Evolutionary conservation across 2,329 filamentous ascomycete genomes (phyloP), one percentile per base, ranked within the genome.

Genomic region (Xenoacremonium recifei): DNA sequence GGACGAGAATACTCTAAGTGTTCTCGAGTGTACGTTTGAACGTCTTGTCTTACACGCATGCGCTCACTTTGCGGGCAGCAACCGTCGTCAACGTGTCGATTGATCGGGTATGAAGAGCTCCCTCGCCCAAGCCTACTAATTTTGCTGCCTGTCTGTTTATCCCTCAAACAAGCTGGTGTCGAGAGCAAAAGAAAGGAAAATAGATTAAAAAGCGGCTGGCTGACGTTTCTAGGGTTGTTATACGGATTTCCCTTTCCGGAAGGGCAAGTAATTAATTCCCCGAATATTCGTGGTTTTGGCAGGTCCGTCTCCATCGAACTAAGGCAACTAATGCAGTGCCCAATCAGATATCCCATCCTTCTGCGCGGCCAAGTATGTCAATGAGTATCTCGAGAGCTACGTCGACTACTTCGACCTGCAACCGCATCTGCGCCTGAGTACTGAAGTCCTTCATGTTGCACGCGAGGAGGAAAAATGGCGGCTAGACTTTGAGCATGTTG

Each of bases 161-260:
- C n/a, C n/a, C n/a, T n/a, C n/a, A n/a, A n/a, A n/a, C n/a, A n/a
- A n/a, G n/a, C n/a, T n/a, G n/a, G n/a, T n/a, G n/a, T n/a, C n/a
- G n/a, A n/a, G n/a, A n/a, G n/a, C n/a, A n/a, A n/a, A n/a, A n/a
- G n/a, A n/a, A n/a, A n/a, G n/a, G n/a, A n/a, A 39, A 12, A 18
- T 13, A 21, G 18, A 21, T 12, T 32, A 15, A 13, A 15, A n/a
- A 15, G 23, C 35, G 36, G 18, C 19, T 27, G 21, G 30, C 42
- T 50, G 30, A 50, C 39, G 25, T 45, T 43, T 39, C 30, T 47
- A 64, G 55, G 60, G 61, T n/a, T 62, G 61, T 45, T 65, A 58
- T 42, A 67, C 64, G 12, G 64, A 67, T 42, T 67, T 62, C 43
- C 62, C 63, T 4, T 62, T 66, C 38, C 57, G 61, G 13, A 47